Evolutionary conservation across 176 grass and related monocot species (phyloP).

Genomic region (Oropetium thomaeum): DNA sequence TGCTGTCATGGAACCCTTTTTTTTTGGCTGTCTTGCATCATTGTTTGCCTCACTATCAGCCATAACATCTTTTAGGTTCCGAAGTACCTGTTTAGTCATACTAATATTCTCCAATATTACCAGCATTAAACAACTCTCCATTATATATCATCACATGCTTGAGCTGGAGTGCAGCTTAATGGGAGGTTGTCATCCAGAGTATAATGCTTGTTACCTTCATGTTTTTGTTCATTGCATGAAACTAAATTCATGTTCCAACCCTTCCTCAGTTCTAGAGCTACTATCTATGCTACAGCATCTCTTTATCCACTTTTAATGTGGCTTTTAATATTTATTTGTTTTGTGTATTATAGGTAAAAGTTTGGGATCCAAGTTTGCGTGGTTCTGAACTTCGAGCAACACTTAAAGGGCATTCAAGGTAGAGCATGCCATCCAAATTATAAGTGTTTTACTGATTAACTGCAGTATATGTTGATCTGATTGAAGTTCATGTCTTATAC

Average conservation of each 20-base stretch:
- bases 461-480: background rate
- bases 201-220: conserved; percentile 22
- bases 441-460: background rate
- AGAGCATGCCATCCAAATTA: conserved; percentile 17
- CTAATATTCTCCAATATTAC: background rate
- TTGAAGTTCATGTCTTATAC: background rate
- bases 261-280: conserved; percentile 1
- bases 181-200: conserved; percentile 2
- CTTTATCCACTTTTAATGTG: conserved; percentile 19
- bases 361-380: conserved; percentile 99
- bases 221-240: conserved; percentile 7
- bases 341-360: conserved; percentile 63
- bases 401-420: conserved; percentile 98
- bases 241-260: conserved; percentile 16
- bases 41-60: conserved; percentile 20
- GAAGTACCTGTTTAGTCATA: conserved; percentile 11
- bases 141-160: background rate
- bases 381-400: conserved; percentile 94
- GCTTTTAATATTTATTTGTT: conserved; percentile 15
- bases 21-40: conserved; percentile 17
- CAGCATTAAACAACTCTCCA: background rate
- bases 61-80: conserved; percentile 5
- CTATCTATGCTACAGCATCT: conserved; percentile 32
- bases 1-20: background rate
- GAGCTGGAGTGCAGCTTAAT: background rate